Conservation (phyloP, 148 eudicot genomes). For the Dysphania ambrosioides region DNA sequence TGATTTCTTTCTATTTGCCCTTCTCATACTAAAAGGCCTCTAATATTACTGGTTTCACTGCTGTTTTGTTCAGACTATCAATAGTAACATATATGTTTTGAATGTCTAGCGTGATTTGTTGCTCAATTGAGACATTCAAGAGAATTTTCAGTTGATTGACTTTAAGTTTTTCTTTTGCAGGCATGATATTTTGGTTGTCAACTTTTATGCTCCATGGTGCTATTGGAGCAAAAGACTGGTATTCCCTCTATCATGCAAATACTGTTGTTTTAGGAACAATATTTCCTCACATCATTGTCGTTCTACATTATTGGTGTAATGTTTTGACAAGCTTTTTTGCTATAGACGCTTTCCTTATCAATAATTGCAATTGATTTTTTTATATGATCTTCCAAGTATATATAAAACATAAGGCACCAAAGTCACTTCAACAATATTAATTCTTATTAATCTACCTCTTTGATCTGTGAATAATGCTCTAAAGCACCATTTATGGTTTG, state of each 20-base stretch:
- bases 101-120: neutral
- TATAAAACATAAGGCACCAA: neutral
- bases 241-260: neutral
- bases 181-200: constrained; percentile 71
- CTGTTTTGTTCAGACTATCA: constrained; percentile 4
- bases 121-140: neutral
- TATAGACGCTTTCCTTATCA: neutral
- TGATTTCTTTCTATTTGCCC: neutral
- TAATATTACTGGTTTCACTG: neutral
- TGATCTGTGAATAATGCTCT: neutral
- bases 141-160: constrained; percentile 12
- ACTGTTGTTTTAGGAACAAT: neutral
- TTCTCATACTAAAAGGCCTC: neutral
- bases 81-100: neutral
- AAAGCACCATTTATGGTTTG: neutral
- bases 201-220: constrained; percentile 96
- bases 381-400: neutral
- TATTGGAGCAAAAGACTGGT: constrained; percentile 89
- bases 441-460: neutral
- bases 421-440: neutral
- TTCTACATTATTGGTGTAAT: neutral
- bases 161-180: constrained; percentile 40
- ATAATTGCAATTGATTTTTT: neutral
- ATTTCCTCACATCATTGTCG: neutral
- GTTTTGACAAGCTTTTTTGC: neutral